Percentiles rank a stretch among this genome's conserved stretches.
These are phyloP conservation scores for Stropharia rugosoannulata DNA, from an alignment of 768 basidiomycete species.

Conservation along the genomic window DNA sequence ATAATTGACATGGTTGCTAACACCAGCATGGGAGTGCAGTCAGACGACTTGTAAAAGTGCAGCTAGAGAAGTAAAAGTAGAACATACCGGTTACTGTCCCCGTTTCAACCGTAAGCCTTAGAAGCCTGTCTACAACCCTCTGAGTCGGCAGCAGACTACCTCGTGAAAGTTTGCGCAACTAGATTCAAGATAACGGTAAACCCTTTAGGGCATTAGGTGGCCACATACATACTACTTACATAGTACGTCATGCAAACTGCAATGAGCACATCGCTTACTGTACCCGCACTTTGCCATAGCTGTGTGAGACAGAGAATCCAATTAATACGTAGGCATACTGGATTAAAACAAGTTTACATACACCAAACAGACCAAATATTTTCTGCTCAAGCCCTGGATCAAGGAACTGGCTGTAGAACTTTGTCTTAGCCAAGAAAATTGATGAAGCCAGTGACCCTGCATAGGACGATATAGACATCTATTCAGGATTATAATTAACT, in stretches of 20 bases:
- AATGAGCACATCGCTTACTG: conserved; percentile 5
- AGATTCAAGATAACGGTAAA: too few species aligned
- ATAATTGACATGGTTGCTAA: conserved; percentile 2
- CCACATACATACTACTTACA: neutral
- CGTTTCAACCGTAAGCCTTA: conserved; percentile 9
- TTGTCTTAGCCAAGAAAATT: neutral
- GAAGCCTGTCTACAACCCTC: neutral
- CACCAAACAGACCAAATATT: neutral
- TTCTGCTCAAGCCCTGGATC: neutral
- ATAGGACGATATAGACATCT: neutral
- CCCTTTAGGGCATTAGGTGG: too few species aligned
- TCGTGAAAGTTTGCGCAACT: neutral
- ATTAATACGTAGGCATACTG: neutral
- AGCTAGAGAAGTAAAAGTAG: too few species aligned
- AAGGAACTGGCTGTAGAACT: neutral
- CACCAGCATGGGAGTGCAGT: neutral
- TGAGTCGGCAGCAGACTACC: neutral
- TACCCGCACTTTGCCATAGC: conserved; percentile 3
- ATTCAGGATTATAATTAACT: neutral
- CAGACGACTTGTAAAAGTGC: too few species aligned
- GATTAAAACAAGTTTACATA: neutral
- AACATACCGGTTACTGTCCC: conserved; percentile 6
- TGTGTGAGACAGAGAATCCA: neutral
- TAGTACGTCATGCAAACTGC: conserved; percentile 9
- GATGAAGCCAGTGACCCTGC: neutral